Percentiles rank a stretch among this genome's conserved stretches.
Conservation (phyloP, 208 protist genomes). For the Crithidia acanthocephali region DNA sequence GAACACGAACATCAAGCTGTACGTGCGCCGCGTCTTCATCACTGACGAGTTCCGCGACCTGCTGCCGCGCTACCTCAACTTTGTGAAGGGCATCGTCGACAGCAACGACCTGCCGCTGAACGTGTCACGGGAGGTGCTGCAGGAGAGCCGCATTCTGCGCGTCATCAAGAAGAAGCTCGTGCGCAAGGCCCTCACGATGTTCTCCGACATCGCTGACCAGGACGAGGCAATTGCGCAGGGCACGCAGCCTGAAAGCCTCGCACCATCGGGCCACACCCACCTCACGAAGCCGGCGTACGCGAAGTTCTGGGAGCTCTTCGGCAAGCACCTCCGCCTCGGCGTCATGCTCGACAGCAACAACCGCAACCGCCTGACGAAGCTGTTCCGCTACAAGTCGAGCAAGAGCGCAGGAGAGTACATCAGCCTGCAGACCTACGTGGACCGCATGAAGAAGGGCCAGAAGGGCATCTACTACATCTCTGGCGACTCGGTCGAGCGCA, state of each 20-base stretch:
- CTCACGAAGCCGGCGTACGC: slow-evolving; percentile 84
- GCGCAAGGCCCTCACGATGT: slow-evolving; percentile 93
- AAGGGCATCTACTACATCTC: slow-evolving; percentile 95
- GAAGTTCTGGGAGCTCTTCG: slow-evolving; percentile 96
- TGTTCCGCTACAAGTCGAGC: slow-evolving; percentile 95
- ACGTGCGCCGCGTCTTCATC: slow-evolving; percentile 99
- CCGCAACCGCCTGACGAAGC: slow-evolving; percentile 95
- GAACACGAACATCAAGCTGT: slow-evolving; percentile 93
- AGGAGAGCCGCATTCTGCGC: slow-evolving; percentile 96
- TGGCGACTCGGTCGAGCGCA: slow-evolving; percentile 76
- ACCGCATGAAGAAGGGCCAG: slow-evolving; percentile 95
- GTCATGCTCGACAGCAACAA: slow-evolving; percentile 98
- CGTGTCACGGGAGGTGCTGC: slow-evolving; percentile 99
- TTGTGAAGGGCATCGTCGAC: slow-evolving; percentile 98
- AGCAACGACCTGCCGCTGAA: slow-evolving; percentile 99
- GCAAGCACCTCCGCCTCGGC: slow-evolving; percentile 97
- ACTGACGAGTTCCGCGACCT: slow-evolving; percentile 97
- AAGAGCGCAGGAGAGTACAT: slow-evolving; percentile 75
- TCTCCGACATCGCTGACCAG: slow-evolving; percentile 92
- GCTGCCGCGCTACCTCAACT: slow-evolving; percentile 95
- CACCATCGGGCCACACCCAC: slow-evolving; percentile 34
- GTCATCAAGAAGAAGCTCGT: slow-evolving; percentile 99
- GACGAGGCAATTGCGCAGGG: slow-evolving; percentile 59
- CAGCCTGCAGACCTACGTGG: slow-evolving; percentile 92
- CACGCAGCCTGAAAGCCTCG: slow-evolving; percentile 25